Conservation (phyloP, 164 flowering plant species). For the Protea cynaroides region DNA sequence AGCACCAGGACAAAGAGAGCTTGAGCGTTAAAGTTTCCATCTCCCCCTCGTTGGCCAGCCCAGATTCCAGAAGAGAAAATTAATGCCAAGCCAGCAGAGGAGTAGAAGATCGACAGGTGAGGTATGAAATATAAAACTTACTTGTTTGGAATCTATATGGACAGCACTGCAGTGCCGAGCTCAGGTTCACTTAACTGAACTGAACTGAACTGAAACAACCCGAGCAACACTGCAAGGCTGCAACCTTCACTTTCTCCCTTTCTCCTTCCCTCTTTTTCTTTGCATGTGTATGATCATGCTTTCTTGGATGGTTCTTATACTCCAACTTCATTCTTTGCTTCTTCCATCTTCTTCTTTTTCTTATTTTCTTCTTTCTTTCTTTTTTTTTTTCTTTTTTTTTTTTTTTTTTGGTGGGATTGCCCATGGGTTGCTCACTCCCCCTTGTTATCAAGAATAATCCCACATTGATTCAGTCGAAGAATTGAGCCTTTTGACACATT, state of each 20-base stretch:
- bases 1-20: constrained; percentile 10
- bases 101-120: constrained; percentile 11
- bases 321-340: too few relatives aligned
- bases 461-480: too few relatives aligned
- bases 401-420: too few relatives aligned
- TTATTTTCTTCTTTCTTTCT: background rate
- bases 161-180: constrained; percentile 6
- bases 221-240: too few relatives aligned
- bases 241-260: too few relatives aligned
- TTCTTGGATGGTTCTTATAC: background rate
- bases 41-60: background rate
- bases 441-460: too few relatives aligned
- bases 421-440: too few relatives aligned
- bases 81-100: background rate
- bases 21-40: constrained; percentile 12
- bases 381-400: too few relatives aligned
- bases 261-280: background rate
- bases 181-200: constrained; percentile 16
- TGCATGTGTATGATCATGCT: background rate
- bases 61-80: background rate
- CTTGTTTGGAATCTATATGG: constrained; percentile 11
- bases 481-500: too few relatives aligned
- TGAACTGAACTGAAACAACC: constrained; percentile 5
- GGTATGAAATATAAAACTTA: constrained; percentile 10
- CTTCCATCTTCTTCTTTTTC: too few relatives aligned